Conservation (phyloP, 805 yeast genomes). For the Hanseniaspora lachancei region DNA sequence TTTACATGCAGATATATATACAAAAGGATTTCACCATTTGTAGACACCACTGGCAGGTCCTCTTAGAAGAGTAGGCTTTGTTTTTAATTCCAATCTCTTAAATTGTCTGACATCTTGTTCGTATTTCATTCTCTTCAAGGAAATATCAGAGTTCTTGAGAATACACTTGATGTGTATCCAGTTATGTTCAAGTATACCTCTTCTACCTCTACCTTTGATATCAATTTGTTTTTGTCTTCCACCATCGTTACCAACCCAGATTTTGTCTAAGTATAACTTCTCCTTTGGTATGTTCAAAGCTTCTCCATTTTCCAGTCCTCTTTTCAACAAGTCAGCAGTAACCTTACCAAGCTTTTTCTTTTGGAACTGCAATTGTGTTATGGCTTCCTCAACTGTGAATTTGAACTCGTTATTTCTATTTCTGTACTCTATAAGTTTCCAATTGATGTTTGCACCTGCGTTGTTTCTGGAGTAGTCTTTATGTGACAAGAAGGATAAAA, state of each 20-base stretch:
- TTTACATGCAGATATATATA: background rate
- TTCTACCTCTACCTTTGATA: constrained; percentile 80
- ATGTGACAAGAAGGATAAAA: constrained; percentile 48
- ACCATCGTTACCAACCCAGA: constrained; percentile 92
- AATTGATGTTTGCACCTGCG: constrained; percentile 1
- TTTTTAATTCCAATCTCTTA: constrained; percentile 13
- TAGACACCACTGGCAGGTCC: constrained; percentile 40
- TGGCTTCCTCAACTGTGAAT: constrained; percentile 60
- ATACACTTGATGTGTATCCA: constrained; percentile 72
- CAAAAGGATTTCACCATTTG: constrained; percentile 35
- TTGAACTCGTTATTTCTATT: constrained; percentile 31
- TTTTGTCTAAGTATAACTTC: constrained; percentile 56
- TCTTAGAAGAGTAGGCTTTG: constrained; percentile 27
- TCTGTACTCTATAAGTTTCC: constrained; percentile 9
- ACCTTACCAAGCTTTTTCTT: constrained; percentile 68
- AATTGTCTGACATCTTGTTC: constrained; percentile 40
- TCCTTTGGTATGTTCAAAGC: constrained; percentile 45
- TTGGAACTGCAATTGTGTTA: constrained; percentile 83
- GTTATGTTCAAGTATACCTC: constrained; percentile 63
- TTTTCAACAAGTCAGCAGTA: constrained; percentile 57
- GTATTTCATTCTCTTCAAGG: constrained; percentile 45
- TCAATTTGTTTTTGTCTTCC: constrained; percentile 56
- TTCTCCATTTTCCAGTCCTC: constrained; percentile 59
- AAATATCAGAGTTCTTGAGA: constrained; percentile 48
- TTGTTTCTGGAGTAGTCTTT: constrained; percentile 7